Conservation (phyloP, 2,329 filamentous ascomycete species). For the Aspergillus sp. region DNA sequence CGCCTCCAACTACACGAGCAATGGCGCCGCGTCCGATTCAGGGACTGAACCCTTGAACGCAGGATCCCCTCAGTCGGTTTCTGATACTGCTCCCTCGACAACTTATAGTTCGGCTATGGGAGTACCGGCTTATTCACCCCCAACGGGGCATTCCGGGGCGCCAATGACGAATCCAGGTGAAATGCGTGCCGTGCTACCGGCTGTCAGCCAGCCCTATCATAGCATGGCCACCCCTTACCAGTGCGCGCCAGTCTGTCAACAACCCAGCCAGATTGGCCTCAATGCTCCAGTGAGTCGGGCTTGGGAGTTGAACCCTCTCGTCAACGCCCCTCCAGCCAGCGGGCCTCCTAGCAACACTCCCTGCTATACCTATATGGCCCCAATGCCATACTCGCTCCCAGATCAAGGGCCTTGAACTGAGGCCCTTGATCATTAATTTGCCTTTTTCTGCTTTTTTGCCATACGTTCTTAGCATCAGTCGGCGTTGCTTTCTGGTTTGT, state of each 20-base stretch:
- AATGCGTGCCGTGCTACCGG: slow-evolving; percentile 36
- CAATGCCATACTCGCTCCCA: slow-evolving; percentile 33
- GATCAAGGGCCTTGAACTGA: slow-evolving; percentile 28
- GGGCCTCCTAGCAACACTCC: slow-evolving; percentile 24
- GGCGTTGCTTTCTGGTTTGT: slow-evolving; percentile 15
- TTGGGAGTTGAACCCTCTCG: slow-evolving; percentile 40
- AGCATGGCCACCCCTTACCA: slow-evolving; percentile 29
- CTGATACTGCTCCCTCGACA: slow-evolving; percentile 45
- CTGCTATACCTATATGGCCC: slow-evolving; percentile 35
- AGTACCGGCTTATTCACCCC: slow-evolving; percentile 47
- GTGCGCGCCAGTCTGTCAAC: slow-evolving; percentile 34
- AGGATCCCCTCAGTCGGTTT: slow-evolving; percentile 49
- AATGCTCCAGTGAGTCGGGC: slow-evolving; percentile 32
- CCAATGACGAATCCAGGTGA: slow-evolving; percentile 37
- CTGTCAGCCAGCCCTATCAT: slow-evolving; percentile 32
- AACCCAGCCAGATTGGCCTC: slow-evolving; percentile 27
- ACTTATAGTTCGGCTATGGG: slow-evolving; percentile 45
- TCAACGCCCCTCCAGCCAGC: slow-evolving; percentile 27
- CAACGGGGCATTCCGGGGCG: slow-evolving; percentile 30
- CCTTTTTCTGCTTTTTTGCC: background rate
- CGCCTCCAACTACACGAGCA: slow-evolving; percentile 39
- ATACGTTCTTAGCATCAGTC: slow-evolving; percentile 15
- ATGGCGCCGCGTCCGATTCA: slow-evolving; percentile 47
- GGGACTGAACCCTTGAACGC: slow-evolving; percentile 49
- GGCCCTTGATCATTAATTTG: slow-evolving; percentile 5